Evolutionary conservation across 2,329 filamentous ascomycete species (phyloP), one percentile per base, ranked within the genome.

Genomic region (Oidium heveae): DNA sequence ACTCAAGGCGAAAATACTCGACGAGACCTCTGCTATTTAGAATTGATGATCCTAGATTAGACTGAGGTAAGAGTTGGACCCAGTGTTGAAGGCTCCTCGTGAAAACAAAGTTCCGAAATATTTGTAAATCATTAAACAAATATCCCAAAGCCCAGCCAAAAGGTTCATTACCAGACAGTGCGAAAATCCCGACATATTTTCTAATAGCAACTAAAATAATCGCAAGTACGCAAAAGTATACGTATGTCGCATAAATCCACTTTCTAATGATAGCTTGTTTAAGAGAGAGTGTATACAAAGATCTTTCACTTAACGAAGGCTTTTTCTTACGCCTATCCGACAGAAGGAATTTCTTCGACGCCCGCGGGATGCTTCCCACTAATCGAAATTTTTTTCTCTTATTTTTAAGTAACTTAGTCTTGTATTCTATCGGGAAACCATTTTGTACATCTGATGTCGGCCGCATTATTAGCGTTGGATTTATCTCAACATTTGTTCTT

Each of bases 91-190:
- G 70, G 57, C 82, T 78, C 57, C 77, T 73, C 57, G 74, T 75
- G 16, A 86, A 72, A 9, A 89, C 75, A 65, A 82, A 74, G 64
- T 82, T 80, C 24, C 87, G 75, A 60, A 95, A 78, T 63, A 72
- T 73, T 0, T 76, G 73, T 12, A 88, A 64, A 61, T 94, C 84
- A 13, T 89, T 88, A 57, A 96, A 76, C 2, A 95, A 70, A 66
- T 98, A 98, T 1, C 86, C 82, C 12, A 95, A 67, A 0, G 86
- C 88, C 91, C 91, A 98, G 2, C 89, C 86, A 47, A 98, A 77
- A 0, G 91, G 87, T 61, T 98, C 91, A 53, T 79, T 70, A 16
- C 77, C 79, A 36, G 74, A 63, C 1, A 98, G 71, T 15, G 86
- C 87, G 58, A 75, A 72, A 46, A 69, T 68, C 41, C 74, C 69